Evolutionary conservation across 352 stramenopile species (phyloP), one percentile per base, ranked within the genome.

Genomic region (Phytophthora uliginosa): DNA sequence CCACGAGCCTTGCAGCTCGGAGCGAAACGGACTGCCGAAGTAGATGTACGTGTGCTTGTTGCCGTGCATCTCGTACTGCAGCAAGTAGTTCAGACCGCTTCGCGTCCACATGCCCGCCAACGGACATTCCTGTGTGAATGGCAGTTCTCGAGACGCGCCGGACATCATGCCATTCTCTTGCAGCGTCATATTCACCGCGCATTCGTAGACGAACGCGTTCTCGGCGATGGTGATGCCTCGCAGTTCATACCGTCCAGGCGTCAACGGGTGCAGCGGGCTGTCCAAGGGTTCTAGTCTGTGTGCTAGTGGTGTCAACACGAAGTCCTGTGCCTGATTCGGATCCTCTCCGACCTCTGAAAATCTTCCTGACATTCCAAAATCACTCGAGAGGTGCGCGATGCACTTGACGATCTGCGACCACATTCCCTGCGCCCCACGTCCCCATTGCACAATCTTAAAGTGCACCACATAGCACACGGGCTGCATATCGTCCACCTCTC

Each of bases 191-290:
- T 61, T 62, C 17, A 93, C 73, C 3, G 45, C 33, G 50, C 82
- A 93, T 57, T 88, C 77, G 69, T 91, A 91, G 8, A 91, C 82
- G 33, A 85, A 83, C 22, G 76, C 73, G 38, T 87, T 91, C 53
- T 84, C 77, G 9, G 78, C 83, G 9, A 93, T 86, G 1, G 85
- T 91, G 51, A 82, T 83, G 15, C 85, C 85, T 22, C 71, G 70
- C n/a, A 93, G 26, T 26, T 79, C 66, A 50, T 93, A 93, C 0
- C 31, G 52, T n/a, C 85, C 85, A 5, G 83, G 83, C 0, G 80
- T 91, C 33, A 93, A 54, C 7, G 83, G 85, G 17, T 74, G 68
- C 52, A 93, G 58, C 12, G 75, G 68, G 2, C 73, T 64, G 5
- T 59, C 34, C 50, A 87, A 3, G 1, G 38, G 7, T 40, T 85